Conservation (phyloP, 208 protist species). For the Naegleria fowleri region DNA sequence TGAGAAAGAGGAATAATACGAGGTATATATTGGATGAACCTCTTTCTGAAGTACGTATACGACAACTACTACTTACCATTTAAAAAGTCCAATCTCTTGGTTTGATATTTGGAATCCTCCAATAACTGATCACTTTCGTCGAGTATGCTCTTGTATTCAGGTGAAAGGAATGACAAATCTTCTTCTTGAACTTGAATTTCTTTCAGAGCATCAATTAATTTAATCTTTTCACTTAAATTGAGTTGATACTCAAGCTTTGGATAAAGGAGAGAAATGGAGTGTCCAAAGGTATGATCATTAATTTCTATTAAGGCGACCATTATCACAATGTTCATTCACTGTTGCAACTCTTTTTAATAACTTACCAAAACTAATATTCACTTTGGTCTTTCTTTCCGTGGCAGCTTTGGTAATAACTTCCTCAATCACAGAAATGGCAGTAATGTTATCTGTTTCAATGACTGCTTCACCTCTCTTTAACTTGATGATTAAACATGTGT, state of each 20-base stretch:
- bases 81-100: neutral
- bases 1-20: too few species aligned
- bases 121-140: neutral
- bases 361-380: conserved; percentile 32
- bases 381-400: conserved; percentile 34
- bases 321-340: too few species aligned
- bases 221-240: conserved; percentile 25
- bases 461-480: conserved; percentile 31
- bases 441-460: conserved; percentile 35
- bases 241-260: conserved; percentile 41
- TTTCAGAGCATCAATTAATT: conserved; percentile 38
- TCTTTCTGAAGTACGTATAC: too few species aligned
- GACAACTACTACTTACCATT: neutral
- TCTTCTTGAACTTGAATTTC: conserved; percentile 45
- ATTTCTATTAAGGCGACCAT: neutral
- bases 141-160: conserved; percentile 27
- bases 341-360: too few species aligned
- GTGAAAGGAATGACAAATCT: conserved; percentile 31
- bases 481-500: conserved; percentile 24
- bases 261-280: conserved; percentile 27
- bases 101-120: neutral
- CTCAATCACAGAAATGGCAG: conserved; percentile 32
- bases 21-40: too few species aligned
- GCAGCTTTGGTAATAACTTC: conserved; percentile 37
- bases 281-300: conserved; percentile 15